phyloP scores from a whole-genome alignment of 805 yeast species.

The Wickerhamiella azyma region DNA sequence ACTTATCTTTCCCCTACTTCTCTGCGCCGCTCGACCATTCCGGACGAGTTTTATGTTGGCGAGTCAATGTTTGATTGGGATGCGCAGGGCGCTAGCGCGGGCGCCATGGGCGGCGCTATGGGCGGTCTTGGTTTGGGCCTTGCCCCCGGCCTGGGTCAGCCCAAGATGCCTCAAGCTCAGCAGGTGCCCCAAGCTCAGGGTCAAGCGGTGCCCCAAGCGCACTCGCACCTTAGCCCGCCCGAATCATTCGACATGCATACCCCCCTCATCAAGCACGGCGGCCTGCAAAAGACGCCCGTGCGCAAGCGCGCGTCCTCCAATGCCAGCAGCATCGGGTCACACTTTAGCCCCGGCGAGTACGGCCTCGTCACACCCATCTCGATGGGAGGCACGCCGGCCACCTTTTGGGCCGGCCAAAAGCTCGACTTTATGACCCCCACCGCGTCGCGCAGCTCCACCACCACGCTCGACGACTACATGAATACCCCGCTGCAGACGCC shows the following conservation, averaged over 20 bases:
- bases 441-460: neutral
- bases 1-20: conserved; percentile 2
- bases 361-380: conserved; percentile 10
- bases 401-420: conserved; percentile 7
- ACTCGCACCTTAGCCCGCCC: conserved; percentile 3
- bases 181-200: too few relatives aligned
- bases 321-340: neutral
- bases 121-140: neutral
- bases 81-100: neutral
- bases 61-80: conserved; percentile 8
- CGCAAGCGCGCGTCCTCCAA: conserved; percentile 8
- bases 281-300: conserved; percentile 3
- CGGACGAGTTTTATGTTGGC: neutral
- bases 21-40: conserved; percentile 3
- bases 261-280: conserved; percentile 1
- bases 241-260: conserved; percentile 1
- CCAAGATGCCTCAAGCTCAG: too few relatives aligned
- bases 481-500: conserved; percentile 13
- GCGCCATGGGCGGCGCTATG: neutral
- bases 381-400: conserved; percentile 6
- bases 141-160: neutral
- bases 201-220: too few relatives aligned
- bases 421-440: conserved; percentile 10
- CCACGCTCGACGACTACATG: neutral
- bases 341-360: neutral